Percentiles rank a stretch among this genome's conserved stretches.
These are phyloP conservation scores for Colletotrichum agaves DNA, from an alignment of 2,329 filamentous ascomycete species.

Conservation along the genomic window DNA sequence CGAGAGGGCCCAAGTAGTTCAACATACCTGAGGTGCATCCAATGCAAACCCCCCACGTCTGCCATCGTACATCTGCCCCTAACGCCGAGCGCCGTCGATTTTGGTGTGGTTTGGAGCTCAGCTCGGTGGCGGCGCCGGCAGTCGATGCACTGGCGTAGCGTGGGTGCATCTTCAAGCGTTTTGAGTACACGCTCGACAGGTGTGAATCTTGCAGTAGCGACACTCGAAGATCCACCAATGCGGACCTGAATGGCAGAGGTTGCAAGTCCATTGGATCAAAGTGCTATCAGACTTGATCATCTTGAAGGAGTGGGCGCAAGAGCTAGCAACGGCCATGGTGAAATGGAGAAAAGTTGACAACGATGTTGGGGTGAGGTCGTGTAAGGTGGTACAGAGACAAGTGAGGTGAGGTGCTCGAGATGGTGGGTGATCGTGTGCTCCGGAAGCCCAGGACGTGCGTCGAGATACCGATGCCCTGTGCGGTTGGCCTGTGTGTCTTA, in stretches of 20 bases:
- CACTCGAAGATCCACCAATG: slow-evolving; percentile 78
- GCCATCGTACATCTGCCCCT: slow-evolving; percentile 18
- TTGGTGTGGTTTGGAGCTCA: slow-evolving; percentile 10
- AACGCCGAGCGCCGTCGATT: slow-evolving; percentile 6
- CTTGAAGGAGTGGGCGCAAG: slow-evolving; percentile 71
- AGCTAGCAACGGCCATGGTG: slow-evolving; percentile 64
- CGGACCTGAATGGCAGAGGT: slow-evolving; percentile 71
- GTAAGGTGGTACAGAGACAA: slow-evolving; percentile 3
- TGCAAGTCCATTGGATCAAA: slow-evolving; percentile 73
- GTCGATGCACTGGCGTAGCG: slow-evolving; percentile 15
- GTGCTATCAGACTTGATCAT: slow-evolving; percentile 75
- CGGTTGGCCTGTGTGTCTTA: slow-evolving; percentile 5
- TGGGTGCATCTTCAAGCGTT: slow-evolving; percentile 45
- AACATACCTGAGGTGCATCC: slow-evolving; percentile 33
- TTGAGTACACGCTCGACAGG: slow-evolving; percentile 68
- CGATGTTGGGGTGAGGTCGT: neutral
- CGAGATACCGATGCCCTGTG: slow-evolving; percentile 16
- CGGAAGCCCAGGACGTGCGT: neutral
- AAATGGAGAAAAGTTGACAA: slow-evolving; percentile 21
- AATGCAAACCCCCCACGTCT: slow-evolving; percentile 33
- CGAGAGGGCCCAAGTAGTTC: neutral
- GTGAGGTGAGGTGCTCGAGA: neutral
- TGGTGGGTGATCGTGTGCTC: neutral
- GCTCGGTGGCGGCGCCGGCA: slow-evolving; percentile 12
- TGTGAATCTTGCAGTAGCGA: slow-evolving; percentile 74